Base-by-base conservation (phyloP, 1,139 yeast species). In the Suhomyces chickasaworum region DNA sequence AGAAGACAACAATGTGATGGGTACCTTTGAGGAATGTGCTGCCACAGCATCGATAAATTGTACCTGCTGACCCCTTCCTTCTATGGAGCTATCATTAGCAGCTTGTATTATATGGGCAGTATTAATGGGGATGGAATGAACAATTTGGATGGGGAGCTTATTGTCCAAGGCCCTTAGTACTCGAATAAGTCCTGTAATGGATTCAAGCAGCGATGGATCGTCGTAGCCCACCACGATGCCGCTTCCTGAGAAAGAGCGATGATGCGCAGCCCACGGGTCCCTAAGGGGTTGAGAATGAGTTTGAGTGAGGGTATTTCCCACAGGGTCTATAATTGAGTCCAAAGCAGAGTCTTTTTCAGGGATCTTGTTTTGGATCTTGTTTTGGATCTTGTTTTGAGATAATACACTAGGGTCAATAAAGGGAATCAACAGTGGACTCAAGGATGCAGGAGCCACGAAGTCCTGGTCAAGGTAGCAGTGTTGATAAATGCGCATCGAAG, bases 201-300 rank as follows among this genome's bases (percentile, higher is more conserved):
- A 30, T 8, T 33, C 12, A 3, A 38, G 13, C 15, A 38, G 21
- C 12, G 17, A 12, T 6, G 27, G 58, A 33, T 58, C 59, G 4
- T 63, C 63, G n/a, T 66, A 58, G 1, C 76, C 69, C 44, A 73
- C 51, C 5, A 71, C 77, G 16, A 73, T 62, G 2, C 78, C 78
- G 43, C 52, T 59, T 1, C 76, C 77, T 37, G 61, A 56, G 35
- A 67, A 22, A n/a, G 20, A 12, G 7, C 12, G 27, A 10, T 13
- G 30, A 8, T 35, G 37, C 12, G 17, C 30, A 15, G 23, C 20
- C 37, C 37, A 35, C 2, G 32, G 32, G 32, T 29, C 32, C 17
- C 8, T 13, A 15, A 17, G 16, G 32, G 17, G 13, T 10, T 25
- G 27, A 9, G 27, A 23, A 23, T n/a, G n/a, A n/a, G n/a, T n/a